Evolutionary conservation across 805 yeast species (phyloP).

Genomic region (Saturnispora diversa): DNA sequence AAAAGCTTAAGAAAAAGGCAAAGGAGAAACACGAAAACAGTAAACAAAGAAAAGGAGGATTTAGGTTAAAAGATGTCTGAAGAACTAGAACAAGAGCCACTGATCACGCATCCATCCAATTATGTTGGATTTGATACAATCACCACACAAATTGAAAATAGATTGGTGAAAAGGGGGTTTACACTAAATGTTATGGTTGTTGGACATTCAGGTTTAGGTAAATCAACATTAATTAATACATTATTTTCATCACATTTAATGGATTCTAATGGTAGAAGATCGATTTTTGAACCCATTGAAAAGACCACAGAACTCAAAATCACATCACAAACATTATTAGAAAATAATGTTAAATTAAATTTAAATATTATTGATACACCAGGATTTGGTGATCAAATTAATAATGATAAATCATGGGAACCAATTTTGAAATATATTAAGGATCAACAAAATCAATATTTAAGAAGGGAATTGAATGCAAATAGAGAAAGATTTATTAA

Average conservation of each 20-base stretch:
- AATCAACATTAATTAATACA: conserved; percentile 85
- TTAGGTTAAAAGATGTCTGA: conserved; percentile 2
- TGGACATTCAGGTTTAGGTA: conserved; percentile 90
- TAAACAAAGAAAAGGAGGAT: too few relatives aligned
- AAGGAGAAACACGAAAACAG: too few relatives aligned
- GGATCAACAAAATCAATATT: conserved; percentile 86
- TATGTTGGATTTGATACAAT: conserved; percentile 97
- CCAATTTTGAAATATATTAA: conserved; percentile 89
- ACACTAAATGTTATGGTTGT: conserved; percentile 92
- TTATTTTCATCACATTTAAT: conserved; percentile 77
- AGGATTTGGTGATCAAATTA: conserved; percentile 95
- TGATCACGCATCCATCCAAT: conserved; percentile 46
- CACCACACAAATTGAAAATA: conserved; percentile 89
- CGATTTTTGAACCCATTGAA: conserved; percentile 62
- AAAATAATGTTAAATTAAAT: conserved; percentile 80
- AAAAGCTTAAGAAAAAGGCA: too few relatives aligned
- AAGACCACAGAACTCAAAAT: conserved; percentile 82
- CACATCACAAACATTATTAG: conserved; percentile 60
- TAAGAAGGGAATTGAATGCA: conserved; percentile 91
- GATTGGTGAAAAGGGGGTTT: conserved; percentile 86
- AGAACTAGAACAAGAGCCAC: conserved; percentile 1
- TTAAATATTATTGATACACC: conserved; percentile 93
- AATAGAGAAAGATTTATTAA: conserved; percentile 75
- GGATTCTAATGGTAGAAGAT: conserved; percentile 63
- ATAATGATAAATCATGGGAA: conserved; percentile 95